These are phyloP conservation scores for Mrakia hoshinonis DNA, from an alignment of 768 basidiomycete genomes.

Conservation along the genomic window DNA sequence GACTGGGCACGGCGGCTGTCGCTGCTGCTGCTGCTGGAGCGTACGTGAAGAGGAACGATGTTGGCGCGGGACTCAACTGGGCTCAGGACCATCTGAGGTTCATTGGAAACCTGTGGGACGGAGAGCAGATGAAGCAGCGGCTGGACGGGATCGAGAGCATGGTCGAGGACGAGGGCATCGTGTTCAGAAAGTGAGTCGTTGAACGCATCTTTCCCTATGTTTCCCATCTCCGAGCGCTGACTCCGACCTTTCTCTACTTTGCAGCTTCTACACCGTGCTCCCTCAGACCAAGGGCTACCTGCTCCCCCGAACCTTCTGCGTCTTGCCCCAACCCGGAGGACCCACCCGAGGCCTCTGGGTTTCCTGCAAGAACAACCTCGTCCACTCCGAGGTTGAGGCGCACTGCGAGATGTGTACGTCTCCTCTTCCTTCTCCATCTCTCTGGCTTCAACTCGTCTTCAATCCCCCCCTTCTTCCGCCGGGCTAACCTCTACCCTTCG, in stretches of 20 bases:
- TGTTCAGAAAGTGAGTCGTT: slow-evolving; percentile 61
- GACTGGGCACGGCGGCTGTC: slow-evolving; percentile 25
- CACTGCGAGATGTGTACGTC: slow-evolving; percentile 68
- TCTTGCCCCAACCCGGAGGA: slow-evolving; percentile 55
- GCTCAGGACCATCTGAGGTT: slow-evolving; percentile 73
- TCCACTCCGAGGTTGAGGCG: slow-evolving; percentile 67
- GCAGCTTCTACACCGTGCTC: slow-evolving; percentile 69
- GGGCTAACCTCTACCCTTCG: neutral
- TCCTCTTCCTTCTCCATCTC: neutral
- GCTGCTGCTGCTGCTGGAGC: slow-evolving; percentile 25
- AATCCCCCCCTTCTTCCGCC: too few species aligned
- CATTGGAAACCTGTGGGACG: slow-evolving; percentile 77
- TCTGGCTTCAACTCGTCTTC: neutral
- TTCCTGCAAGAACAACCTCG: slow-evolving; percentile 58
- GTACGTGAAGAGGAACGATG: slow-evolving; percentile 27
- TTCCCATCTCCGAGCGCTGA: neutral
- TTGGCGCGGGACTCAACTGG: slow-evolving; percentile 20
- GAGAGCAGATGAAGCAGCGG: slow-evolving; percentile 53
- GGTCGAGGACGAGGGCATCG: slow-evolving; percentile 55
- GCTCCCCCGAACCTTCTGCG: slow-evolving; percentile 62
- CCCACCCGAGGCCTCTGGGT: slow-evolving; percentile 49
- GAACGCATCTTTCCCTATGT: neutral
- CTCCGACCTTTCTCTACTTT: too few species aligned
- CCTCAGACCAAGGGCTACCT: slow-evolving; percentile 59
- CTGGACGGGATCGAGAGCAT: slow-evolving; percentile 56